A percentile compares a stretch with the other conserved stretches of the same genome.
Evolutionary conservation across 1,284 basidiomycete genomes (phyloP).

Genomic region (Grifola frondosa): DNA sequence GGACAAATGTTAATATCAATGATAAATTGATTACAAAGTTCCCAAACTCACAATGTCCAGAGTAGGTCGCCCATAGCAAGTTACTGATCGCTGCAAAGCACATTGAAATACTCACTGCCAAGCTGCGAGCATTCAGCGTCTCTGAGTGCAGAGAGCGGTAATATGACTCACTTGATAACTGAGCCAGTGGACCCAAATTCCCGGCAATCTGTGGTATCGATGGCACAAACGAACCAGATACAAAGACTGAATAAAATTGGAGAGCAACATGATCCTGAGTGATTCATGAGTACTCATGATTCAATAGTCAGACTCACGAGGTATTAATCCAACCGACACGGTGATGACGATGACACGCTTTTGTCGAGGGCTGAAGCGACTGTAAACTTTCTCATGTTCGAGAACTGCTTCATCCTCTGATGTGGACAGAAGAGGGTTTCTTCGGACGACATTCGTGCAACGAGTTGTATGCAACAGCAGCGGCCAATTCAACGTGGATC

Average conservation of each 20-base stretch:
- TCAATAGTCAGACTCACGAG: slow-evolving; percentile 36
- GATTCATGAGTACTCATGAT: slow-evolving; percentile 1
- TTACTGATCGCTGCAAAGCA: slow-evolving; percentile 42
- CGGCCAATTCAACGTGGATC: too few species aligned
- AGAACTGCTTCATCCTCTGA: too few species aligned
- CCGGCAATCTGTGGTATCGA: slow-evolving; percentile 61
- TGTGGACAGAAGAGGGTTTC: too few species aligned
- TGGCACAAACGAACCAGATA: slow-evolving; percentile 64
- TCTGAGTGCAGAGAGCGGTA: not conserved
- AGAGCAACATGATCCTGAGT: not conserved
- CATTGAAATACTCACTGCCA: slow-evolving; percentile 46
- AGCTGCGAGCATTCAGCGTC: slow-evolving; percentile 29
- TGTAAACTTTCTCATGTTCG: too few species aligned
- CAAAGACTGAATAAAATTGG: slow-evolving; percentile 48
- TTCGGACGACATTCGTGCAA: too few species aligned
- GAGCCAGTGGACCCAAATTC: slow-evolving; percentile 55
- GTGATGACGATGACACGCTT: slow-evolving; percentile 52
- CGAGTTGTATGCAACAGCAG: too few species aligned
- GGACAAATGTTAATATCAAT: not conserved
- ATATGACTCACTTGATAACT: slow-evolving; percentile 52
- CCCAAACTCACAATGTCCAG: slow-evolving; percentile 50
- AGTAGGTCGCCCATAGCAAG: slow-evolving; percentile 52
- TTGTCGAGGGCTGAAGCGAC: slow-evolving; percentile 43
- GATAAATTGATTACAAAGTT: too few species aligned
- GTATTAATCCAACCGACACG: slow-evolving; percentile 51